Base-by-base conservation (phyloP, 768 basidiomycete species). In the Rhodotorula taiwanensis region DNA sequence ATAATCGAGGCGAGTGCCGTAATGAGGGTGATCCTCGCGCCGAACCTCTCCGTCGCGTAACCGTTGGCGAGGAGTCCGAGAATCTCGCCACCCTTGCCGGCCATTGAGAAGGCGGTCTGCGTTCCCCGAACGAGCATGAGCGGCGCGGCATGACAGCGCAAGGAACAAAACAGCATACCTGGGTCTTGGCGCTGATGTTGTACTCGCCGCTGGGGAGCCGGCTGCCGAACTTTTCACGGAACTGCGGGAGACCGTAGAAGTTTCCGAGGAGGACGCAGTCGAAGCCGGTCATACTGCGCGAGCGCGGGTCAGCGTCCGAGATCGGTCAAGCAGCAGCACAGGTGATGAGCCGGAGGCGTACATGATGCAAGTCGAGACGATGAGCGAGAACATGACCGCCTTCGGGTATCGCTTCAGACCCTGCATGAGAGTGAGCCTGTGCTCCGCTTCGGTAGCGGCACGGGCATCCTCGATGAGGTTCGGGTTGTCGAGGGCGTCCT, bases 121-220 rank as follows among this genome's bases (percentile, higher is more conserved):
- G n/a, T n/a, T n/a, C n/a, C n/a, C n/a, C n/a, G n/a, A n/a, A n/a
- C n/a, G n/a, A n/a, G n/a, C n/a, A n/a, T 21, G n/a, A 4, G 34
- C 16, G 5, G 53, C n/a, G n/a, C n/a, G n/a, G n/a, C n/a, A n/a
- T n/a, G n/a, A n/a, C n/a, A 71, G 54, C 78, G 78, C 78, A 77
- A 79, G 45, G 69, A 58, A 10, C 9, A 39, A 39, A 16, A 39
- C 9, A 39, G 16, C 36, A 10, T 16, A 39, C 36, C 36, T 0
- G 78, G 75, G 1, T 77, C n/a, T n/a, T n/a, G n/a, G n/a, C n/a
- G n/a, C n/a, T 75, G 28, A 79, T 72, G 27, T 74, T 67, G 57
- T 76, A 78, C 2, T 60, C 55, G 16, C 75, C 76, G 51, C 72
- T 71, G 15, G 28, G 36, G 20, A 51, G 47, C 28, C 25, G 58